Evolutionary conservation across 2,329 filamentous ascomycete genomes (phyloP).

Genomic region (Iodosphaeria phyllophila): DNA sequence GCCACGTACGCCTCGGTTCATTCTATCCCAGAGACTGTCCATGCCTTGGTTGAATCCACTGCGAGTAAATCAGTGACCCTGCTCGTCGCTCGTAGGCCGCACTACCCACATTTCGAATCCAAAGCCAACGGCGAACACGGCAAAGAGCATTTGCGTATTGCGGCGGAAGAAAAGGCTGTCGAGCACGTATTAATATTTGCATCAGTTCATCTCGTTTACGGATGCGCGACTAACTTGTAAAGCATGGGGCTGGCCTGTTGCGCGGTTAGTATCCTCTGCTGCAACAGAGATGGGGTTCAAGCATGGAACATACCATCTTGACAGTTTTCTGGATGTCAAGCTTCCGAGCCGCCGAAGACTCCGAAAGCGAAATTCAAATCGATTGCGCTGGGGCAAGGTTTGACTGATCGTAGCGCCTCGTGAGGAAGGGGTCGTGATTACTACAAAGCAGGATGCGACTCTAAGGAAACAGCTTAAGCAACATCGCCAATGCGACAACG

Average conservation of each 20-base stretch:
- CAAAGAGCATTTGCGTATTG: conserved; percentile 74
- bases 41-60: conserved; percentile 71
- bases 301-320: conserved; percentile 37
- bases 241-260: conserved; percentile 27
- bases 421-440: too few species aligned
- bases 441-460: too few species aligned
- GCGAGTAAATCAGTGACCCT: conserved; percentile 14
- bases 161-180: conserved; percentile 64
- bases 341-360: too few species aligned
- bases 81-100: not conserved
- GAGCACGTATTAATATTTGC: conserved; percentile 8
- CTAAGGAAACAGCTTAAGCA: too few species aligned
- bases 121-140: conserved; percentile 77
- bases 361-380: too few species aligned
- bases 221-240: conserved; percentile 34
- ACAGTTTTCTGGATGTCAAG: too few species aligned
- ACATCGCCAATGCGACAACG: too few species aligned
- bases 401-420: too few species aligned
- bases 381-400: too few species aligned
- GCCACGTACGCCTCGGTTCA: conserved; percentile 75
- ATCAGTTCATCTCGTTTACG: conserved; percentile 1
- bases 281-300: conserved; percentile 3
- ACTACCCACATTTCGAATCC: conserved; percentile 74
- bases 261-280: conserved; percentile 13
- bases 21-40: conserved; percentile 74